Evolutionary conservation across 140 eudicot genomes (phyloP).

Genomic region (Oenanthe javanica): DNA sequence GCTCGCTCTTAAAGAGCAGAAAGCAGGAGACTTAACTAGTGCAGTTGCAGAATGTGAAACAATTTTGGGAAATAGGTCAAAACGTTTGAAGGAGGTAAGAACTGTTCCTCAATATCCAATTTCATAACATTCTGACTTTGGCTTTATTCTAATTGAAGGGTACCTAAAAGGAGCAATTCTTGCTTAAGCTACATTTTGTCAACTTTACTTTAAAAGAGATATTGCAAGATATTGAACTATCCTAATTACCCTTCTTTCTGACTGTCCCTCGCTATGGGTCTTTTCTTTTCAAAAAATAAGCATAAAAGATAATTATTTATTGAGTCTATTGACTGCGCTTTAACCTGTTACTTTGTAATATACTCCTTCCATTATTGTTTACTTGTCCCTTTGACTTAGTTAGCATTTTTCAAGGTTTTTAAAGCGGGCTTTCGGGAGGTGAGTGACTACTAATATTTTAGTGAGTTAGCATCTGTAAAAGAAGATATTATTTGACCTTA

Average conservation of each 20-base stretch:
- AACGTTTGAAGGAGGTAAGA: conserved; percentile 65
- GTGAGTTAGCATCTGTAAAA: neutral
- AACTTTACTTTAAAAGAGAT: neutral
- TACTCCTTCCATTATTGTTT: neutral
- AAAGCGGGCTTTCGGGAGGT: neutral
- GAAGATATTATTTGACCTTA: neutral
- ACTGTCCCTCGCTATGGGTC: neutral
- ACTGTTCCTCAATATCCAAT: neutral
- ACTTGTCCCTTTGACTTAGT: neutral
- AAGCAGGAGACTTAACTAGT: conserved; percentile 30
- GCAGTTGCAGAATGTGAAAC: conserved; percentile 43
- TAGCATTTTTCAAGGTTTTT: neutral
- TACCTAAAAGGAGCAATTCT: neutral
- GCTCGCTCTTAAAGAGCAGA: conserved; percentile 61
- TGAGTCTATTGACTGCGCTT: neutral
- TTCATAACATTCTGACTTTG: conserved; percentile 6
- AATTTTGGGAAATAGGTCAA: conserved; percentile 48
- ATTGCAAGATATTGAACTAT: neutral
- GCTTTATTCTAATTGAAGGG: conserved; percentile 1
- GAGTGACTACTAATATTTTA: neutral
- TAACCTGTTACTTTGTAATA: neutral
- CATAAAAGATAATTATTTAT: neutral
- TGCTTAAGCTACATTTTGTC: neutral
- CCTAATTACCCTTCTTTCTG: neutral
- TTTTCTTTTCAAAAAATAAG: neutral